Evolutionary conservation across 2,329 filamentous ascomycete species (phyloP).

Genomic region (Colletotrichum liriopes): DNA sequence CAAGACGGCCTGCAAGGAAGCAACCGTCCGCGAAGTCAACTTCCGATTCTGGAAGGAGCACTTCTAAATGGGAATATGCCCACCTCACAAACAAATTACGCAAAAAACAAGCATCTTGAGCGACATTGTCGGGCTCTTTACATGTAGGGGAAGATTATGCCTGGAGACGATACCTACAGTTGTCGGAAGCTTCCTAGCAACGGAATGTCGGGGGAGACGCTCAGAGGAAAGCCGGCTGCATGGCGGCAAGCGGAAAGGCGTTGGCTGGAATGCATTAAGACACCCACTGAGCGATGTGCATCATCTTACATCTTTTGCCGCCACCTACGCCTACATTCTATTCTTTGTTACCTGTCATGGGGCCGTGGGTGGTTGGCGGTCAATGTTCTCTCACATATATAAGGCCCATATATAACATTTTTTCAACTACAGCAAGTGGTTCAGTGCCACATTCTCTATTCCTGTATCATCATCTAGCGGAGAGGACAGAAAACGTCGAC

Average conservation of each 20-base stretch:
- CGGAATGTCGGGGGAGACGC: slow-evolving; percentile 6
- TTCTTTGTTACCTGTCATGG: slow-evolving; percentile 11
- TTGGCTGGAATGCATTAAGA: slow-evolving; percentile 41
- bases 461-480: slow-evolving; percentile 7
- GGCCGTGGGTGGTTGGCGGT: slow-evolving; percentile 17
- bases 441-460: neutral
- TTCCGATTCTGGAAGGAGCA: slow-evolving; percentile 99
- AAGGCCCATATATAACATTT: slow-evolving; percentile 37
- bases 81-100: slow-evolving; percentile 6
- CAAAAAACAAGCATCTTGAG: slow-evolving; percentile 14
- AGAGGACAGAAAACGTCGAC: neutral
- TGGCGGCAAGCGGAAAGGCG: slow-evolving; percentile 32
- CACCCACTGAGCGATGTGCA: slow-evolving; percentile 36
- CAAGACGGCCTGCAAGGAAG: slow-evolving; percentile 82
- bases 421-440: slow-evolving; percentile 27
- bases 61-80: slow-evolving; percentile 62
- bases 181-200: slow-evolving; percentile 13
- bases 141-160: slow-evolving; percentile 16
- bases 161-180: slow-evolving; percentile 25
- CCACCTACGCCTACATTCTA: slow-evolving; percentile 27
- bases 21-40: slow-evolving; percentile 83
- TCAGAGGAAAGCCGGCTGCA: slow-evolving; percentile 13
- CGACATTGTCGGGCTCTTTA: slow-evolving; percentile 19
- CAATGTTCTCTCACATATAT: slow-evolving; percentile 39
- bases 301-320: slow-evolving; percentile 38